Conservation (phyloP, 805 yeast species). For the Lachancea meyersii region DNA sequence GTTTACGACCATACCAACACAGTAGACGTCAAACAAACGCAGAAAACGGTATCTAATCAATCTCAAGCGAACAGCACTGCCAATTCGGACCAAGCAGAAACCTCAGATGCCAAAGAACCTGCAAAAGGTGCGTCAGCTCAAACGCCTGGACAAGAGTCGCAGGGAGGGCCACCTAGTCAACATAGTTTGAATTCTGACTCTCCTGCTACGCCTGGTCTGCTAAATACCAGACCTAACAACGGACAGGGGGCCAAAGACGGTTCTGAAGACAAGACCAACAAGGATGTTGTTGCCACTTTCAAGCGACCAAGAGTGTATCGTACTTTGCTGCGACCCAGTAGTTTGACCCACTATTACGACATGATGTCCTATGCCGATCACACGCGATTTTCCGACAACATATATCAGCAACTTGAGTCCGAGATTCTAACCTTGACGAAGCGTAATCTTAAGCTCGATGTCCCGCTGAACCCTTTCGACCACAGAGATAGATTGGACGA, state of each 20-base stretch:
- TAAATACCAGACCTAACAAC: background rate
- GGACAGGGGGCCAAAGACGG: background rate
- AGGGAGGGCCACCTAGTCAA: background rate
- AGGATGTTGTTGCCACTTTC: conserved; percentile 15
- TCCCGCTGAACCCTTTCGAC: conserved; percentile 63
- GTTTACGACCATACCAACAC: conserved; percentile 77
- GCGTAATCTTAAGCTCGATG: conserved; percentile 68
- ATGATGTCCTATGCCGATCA: conserved; percentile 79
- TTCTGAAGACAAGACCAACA: conserved; percentile 10
- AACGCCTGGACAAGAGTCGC: background rate
- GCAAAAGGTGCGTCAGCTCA: background rate
- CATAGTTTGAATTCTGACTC: background rate
- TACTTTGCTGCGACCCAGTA: conserved; percentile 74
- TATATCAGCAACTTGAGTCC: conserved; percentile 80
- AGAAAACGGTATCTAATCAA: conserved; percentile 9
- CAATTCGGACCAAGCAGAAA: background rate
- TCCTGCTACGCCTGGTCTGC: background rate
- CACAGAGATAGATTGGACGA: conserved; percentile 34
- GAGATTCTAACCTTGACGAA: conserved; percentile 75
- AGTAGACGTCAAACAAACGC: conserved; percentile 24
- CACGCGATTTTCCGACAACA: conserved; percentile 67
- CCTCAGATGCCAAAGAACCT: background rate
- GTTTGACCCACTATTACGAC: conserved; percentile 76
- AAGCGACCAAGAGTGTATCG: conserved; percentile 67
- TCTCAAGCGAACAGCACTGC: background rate